Evolutionary conservation across 1,284 basidiomycete species (phyloP), one percentile per base, ranked within the genome.

Genomic region (Ustilago cynodontis): DNA sequence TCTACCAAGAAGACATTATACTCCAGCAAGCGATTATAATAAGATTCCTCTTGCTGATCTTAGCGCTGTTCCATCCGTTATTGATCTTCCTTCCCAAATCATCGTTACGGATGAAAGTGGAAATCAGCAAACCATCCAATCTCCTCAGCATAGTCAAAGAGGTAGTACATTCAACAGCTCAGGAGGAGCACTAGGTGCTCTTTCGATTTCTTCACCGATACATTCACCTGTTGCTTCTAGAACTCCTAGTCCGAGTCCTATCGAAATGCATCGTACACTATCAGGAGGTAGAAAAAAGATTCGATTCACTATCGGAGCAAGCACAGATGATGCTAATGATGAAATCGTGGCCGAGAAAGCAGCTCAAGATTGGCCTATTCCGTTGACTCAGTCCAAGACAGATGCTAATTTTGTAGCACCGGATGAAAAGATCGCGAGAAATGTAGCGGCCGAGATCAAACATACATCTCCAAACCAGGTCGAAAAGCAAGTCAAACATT

Each of bases 401-500:
- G 68, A 76, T 59, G 64, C 72, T 0, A 28, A 58, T 20, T 76
- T 76, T 59, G 56, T 69, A 5, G 33, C 74, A 1, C 65, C 74
- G 1, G 74, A 69, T 56, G 74, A 77, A 33, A 49, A 64, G 26
- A 0, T 65, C 16, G 74, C 74, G 2, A 41, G 59, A 10, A 58
- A 55, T 11, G 3, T 71, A 1, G 74, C 69, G 1, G 65, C 65
- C 1, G 65, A 61, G 53, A 69, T 41, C 69, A 61, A 31, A 54
- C 67, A 20, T 1, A 35, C 54, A 1, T 58, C 41, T 0, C 26
- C 58, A 18, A 33, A 58, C 7, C 26, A 62, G n/a, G 57, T 66
- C 20, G 59, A 70, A 20, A 57, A 86, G 31, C 84, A 87, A 24
- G 91, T 80, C 52, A 91, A 90, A 80, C 92, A 93, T 87, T 94